These are phyloP conservation scores for Calocybe gambosa DNA, from an alignment of 1,284 basidiomycete genomes.

Conservation along the genomic window DNA sequence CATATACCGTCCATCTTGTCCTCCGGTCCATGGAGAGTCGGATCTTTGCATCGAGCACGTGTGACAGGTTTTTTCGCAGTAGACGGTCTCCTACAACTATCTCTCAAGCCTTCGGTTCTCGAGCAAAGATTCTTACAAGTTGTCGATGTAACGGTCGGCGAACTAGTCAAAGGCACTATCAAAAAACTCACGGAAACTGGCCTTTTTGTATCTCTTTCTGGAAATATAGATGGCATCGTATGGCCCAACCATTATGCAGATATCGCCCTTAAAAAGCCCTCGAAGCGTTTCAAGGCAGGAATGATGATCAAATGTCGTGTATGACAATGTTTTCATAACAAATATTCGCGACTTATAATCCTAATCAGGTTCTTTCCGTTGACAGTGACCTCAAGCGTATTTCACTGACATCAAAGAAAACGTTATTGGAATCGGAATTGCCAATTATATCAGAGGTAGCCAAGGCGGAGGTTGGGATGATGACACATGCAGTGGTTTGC, in stretches of 20 bases:
- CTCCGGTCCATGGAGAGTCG: conserved; percentile 76
- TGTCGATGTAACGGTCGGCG: conserved; percentile 79
- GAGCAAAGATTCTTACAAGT: conserved; percentile 87
- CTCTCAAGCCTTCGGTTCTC: conserved; percentile 78
- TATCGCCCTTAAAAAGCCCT: conserved; percentile 86
- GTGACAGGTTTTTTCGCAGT: conserved; percentile 86
- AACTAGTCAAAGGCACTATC: conserved; percentile 79
- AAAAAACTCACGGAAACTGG: conserved; percentile 76
- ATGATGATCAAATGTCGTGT: conserved; percentile 83
- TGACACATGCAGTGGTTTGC: conserved; percentile 83
- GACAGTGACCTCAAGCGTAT: conserved; percentile 82
- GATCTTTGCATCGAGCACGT: conserved; percentile 79
- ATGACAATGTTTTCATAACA: conserved; percentile 21
- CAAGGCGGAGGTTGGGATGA: conserved; percentile 65
- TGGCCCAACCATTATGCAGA: conserved; percentile 97
- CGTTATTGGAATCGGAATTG: conserved; percentile 76
- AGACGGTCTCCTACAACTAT: conserved; percentile 86
- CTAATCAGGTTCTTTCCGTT: conserved; percentile 72
- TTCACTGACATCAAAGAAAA: conserved; percentile 88
- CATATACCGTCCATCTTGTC: conserved; percentile 75
- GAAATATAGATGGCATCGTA: conserved; percentile 86
- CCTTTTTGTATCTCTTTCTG: conserved; percentile 81
- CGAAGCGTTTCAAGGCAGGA: conserved; percentile 88
- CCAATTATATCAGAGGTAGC: conserved; percentile 65
- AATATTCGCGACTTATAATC: conserved; percentile 5